phyloP scores from a whole-genome alignment of 202 grass and related monocot species.

The Alloteropsis angusta region DNA sequence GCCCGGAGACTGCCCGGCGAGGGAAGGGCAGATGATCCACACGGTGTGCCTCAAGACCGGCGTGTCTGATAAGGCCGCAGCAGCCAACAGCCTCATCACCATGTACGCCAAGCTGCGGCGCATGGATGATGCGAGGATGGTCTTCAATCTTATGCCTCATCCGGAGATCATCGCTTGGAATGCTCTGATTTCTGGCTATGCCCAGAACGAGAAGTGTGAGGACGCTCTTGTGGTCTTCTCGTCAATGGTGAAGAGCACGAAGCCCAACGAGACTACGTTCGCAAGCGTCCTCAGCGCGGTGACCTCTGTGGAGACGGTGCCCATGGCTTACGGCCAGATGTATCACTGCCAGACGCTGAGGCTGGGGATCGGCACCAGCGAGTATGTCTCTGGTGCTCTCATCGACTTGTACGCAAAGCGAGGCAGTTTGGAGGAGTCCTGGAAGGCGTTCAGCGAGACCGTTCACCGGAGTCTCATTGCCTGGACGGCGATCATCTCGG shows the following conservation, averaged over 20 bases:
- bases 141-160: constrained; percentile 39
- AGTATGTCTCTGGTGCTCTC: constrained; percentile 61
- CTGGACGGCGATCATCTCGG: constrained; percentile 75
- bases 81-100: constrained; percentile 68
- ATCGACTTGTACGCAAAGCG: constrained; percentile 92
- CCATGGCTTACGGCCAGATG: constrained; percentile 59
- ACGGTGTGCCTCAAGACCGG: constrained; percentile 45
- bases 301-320: constrained; percentile 41
- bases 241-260: constrained; percentile 42
- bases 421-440: constrained; percentile 56
- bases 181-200: constrained; percentile 66
- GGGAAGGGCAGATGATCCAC: constrained; percentile 66
- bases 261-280: constrained; percentile 65
- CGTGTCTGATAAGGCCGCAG: constrained; percentile 35
- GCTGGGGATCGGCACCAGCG: constrained; percentile 36
- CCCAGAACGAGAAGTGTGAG: constrained; percentile 53
- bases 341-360: constrained; percentile 52
- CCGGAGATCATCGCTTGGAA: constrained; percentile 74
- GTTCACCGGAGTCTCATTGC: constrained; percentile 33
- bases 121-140: constrained; percentile 43
- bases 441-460: constrained; percentile 42
- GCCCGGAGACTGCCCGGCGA: constrained; percentile 15
- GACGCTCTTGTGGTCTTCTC: constrained; percentile 59
- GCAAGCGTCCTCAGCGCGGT: constrained; percentile 63
- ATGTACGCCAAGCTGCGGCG: constrained; percentile 63